Percentiles rank a stretch among this genome's conserved stretches.
phyloP scores from a whole-genome alignment of 495 filamentous ascomycete genomes.

The Aspergillus wentii region DNA sequence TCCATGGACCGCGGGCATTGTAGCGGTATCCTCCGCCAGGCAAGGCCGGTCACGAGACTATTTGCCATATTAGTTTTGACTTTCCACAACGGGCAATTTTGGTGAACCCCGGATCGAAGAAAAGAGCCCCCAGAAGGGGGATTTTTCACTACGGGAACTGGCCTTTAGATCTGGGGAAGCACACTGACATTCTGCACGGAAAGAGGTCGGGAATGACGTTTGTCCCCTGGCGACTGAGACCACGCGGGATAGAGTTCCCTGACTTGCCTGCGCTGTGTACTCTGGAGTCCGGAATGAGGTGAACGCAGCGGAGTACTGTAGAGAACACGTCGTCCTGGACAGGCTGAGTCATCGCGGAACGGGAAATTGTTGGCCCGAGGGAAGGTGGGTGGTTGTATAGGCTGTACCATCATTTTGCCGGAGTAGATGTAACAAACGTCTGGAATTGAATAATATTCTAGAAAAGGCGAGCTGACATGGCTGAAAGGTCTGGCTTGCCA shows the following conservation, averaged over 20 bases:
- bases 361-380: too few species aligned
- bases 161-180: too few species aligned
- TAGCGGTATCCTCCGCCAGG: constrained; percentile 23
- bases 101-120: background rate
- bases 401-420: too few species aligned
- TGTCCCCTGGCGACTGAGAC: background rate
- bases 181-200: constrained; percentile 25
- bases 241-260: too few species aligned
- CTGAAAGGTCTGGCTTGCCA: too few species aligned
- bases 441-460: too few species aligned
- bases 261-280: constrained; percentile 40
- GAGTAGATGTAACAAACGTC: too few species aligned
- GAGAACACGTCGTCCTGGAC: constrained; percentile 30
- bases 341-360: background rate
- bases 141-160: too few species aligned
- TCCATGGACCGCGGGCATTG: constrained; percentile 85
- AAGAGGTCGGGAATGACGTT: constrained; percentile 3
- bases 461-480: too few species aligned
- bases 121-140: too few species aligned
- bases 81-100: constrained; percentile 8
- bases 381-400: too few species aligned
- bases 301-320: constrained; percentile 33
- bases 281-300: constrained; percentile 43
- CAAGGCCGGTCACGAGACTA: constrained; percentile 35
- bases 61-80: constrained; percentile 34